phyloP scores from a whole-genome alignment of 768 basidiomycete species.

The Phlegmacium glaucopus region DNA sequence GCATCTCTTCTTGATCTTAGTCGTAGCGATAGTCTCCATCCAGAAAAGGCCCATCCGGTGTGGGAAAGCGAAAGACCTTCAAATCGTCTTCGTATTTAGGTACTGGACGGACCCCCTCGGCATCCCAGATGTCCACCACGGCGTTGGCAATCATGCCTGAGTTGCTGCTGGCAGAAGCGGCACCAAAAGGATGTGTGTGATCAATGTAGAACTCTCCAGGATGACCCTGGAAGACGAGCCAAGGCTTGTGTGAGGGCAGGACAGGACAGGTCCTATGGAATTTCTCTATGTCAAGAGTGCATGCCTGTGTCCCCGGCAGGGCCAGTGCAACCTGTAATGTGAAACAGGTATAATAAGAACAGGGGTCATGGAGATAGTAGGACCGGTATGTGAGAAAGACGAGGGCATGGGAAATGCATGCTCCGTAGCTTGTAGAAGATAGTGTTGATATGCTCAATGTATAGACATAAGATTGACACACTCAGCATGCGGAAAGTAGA shows the following conservation, averaged over 20 bases:
- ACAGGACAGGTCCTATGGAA: slow-evolving; percentile 29
- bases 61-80: slow-evolving; percentile 18
- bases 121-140: slow-evolving; percentile 21
- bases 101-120: slow-evolving; percentile 11
- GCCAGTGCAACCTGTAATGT: background rate
- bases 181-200: slow-evolving; percentile 25
- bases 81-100: too few species aligned
- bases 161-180: slow-evolving; percentile 22
- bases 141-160: slow-evolving; percentile 26
- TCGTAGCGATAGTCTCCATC: slow-evolving; percentile 9
- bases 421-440: too few species aligned
- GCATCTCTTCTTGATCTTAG: slow-evolving; percentile 12
- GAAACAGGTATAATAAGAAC: background rate
- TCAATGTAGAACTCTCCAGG: slow-evolving; percentile 24
- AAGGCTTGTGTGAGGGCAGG: slow-evolving; percentile 23
- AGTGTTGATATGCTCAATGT: too few species aligned
- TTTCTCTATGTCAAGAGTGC: slow-evolving; percentile 25
- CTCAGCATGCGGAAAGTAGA: too few species aligned
- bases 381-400: too few species aligned
- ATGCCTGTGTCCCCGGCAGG: slow-evolving; percentile 21
- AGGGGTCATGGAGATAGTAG: too few species aligned
- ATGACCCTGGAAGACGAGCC: slow-evolving; percentile 19
- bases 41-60: background rate
- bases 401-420: too few species aligned
- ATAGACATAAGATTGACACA: too few species aligned